Percentiles rank a stretch among this genome's conserved stretches.
Conservation (phyloP, 345 rosid species). For the Salix brachista region DNA sequence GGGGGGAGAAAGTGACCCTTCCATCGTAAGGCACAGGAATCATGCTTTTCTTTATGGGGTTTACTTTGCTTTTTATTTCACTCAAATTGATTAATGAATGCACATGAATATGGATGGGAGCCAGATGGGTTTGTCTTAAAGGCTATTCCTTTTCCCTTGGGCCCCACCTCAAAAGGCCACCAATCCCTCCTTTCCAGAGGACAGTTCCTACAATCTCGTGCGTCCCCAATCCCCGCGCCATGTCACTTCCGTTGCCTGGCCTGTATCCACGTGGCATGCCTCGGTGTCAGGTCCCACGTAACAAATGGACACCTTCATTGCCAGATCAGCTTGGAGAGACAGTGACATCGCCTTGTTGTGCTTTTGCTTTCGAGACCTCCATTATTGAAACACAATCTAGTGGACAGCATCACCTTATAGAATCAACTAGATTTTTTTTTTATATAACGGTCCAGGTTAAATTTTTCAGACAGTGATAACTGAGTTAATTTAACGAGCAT, state of each 20-base stretch:
- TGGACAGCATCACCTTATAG: neutral
- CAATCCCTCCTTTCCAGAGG: neutral
- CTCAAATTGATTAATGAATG: constrained; percentile 40
- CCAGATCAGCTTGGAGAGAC: constrained; percentile 22
- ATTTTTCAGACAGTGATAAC: no score
- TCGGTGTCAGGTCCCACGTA: constrained; percentile 8
- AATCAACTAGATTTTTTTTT: neutral
- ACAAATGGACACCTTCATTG: constrained; percentile 2
- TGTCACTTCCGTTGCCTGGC: neutral
- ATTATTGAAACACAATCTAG: neutral
- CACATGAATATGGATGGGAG: constrained; percentile 47
- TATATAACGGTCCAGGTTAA: no score
- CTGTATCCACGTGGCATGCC: constrained; percentile 18
- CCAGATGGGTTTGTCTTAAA: constrained; percentile 47
- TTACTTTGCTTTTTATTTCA: constrained; percentile 39
- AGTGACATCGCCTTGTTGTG: neutral
- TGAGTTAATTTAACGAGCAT: no score
- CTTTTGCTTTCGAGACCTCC: constrained; percentile 1
- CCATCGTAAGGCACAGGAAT: constrained; percentile 48
- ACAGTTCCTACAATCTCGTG: constrained; percentile 12
- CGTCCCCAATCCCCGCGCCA: constrained; percentile 2
- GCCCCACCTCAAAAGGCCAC: constrained; percentile 6
- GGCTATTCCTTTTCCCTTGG: constrained; percentile 13
- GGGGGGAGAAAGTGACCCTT: constrained; percentile 27
- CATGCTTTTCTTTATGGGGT: constrained; percentile 37